These are phyloP conservation scores for Phyllosticta citriasiana DNA, from an alignment of 2,329 filamentous ascomycete species.

Conservation along the genomic window DNA sequence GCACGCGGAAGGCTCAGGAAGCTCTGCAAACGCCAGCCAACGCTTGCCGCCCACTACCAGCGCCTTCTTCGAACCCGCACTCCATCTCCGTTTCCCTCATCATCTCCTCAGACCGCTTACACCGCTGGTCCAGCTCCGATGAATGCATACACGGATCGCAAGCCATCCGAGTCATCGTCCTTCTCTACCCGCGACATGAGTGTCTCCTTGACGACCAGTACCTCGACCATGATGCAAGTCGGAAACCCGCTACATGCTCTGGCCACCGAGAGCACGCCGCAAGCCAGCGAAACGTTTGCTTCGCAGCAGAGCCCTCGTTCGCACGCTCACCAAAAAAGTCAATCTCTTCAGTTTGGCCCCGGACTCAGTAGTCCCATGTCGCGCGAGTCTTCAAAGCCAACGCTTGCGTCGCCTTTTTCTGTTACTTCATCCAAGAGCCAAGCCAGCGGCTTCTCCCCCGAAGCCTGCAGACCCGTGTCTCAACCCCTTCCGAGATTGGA, in stretches of 20 bases:
- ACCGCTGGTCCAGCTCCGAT: not conserved
- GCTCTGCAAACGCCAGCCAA: conserved; percentile 51
- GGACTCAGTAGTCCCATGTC: conserved; percentile 24
- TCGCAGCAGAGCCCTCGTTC: conserved; percentile 29
- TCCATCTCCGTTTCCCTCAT: conserved; percentile 46
- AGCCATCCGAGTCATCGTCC: conserved; percentile 2
- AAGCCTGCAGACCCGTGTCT: conserved; percentile 9
- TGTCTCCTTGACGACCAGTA: conserved; percentile 41
- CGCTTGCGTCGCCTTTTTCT: conserved; percentile 35
- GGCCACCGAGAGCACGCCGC: conserved; percentile 26
- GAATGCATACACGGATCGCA: not conserved
- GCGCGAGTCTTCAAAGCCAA: conserved; percentile 1
- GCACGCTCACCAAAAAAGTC: conserved; percentile 42
- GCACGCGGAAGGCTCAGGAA: conserved; percentile 49
- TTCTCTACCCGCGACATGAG: conserved; percentile 43
- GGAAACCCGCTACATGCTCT: conserved; percentile 39
- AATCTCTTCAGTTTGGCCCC: conserved; percentile 38
- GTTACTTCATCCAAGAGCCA: not conserved
- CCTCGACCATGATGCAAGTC: conserved; percentile 42
- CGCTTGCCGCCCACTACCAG: conserved; percentile 54
- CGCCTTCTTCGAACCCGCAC: conserved; percentile 50
- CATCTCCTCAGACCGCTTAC: conserved; percentile 21
- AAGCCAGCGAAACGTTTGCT: conserved; percentile 30
- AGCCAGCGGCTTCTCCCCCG: not conserved
- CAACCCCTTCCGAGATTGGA: conserved; percentile 22